Evolutionary conservation across 495 filamentous ascomycete species (phyloP), one percentile per base, ranked within the genome.

Genomic region (Aspergillus incahuasiensis): DNA sequence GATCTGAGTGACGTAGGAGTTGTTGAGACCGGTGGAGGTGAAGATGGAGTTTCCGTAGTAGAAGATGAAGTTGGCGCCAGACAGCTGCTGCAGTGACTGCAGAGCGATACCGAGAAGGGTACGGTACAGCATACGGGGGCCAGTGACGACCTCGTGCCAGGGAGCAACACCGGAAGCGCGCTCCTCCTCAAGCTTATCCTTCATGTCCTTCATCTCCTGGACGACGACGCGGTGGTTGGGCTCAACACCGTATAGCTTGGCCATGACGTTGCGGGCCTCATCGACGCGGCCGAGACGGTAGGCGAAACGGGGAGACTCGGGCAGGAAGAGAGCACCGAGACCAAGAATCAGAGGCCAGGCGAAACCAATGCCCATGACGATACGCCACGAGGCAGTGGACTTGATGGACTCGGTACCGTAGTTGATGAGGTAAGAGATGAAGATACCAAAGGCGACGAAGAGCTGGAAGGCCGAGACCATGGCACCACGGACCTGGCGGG

Each of bases 371-470:
- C 87, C 90, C 79, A 87, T 92, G 55, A 89, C 83, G 55, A 95
- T 88, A 51, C 87, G 78, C 87, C 90, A 95, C 15, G 86, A 84
- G 28, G 78, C 80, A 38, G 82, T 82, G 40, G 71, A 71, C 22
- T 81, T 61, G 48, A 71, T 69, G 13, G 54, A 63, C 54, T 82
- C 73, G 21, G 89, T 91, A 35, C 88, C 89, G 66, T 77, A 94
- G 71, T 94, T 91, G 78, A 92, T 79, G 70, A 87, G 84, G 69
- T 90, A 84, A 57, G 89, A 87, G 43, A 84, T 81, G 73, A 90
- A 90, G 71, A 92, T 94, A 59, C 90, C 90, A 54, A 91, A 78
- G 25, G 90, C 90, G 68, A 94, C 88, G 74, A 94, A 91, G 20
- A 95, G 81, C 74, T 95, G 90, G 76, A 95, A 94, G 40, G 80